These are phyloP conservation scores for Rubroboletus satanas DNA, from an alignment of 768 basidiomycete genomes.

Conservation along the genomic window DNA sequence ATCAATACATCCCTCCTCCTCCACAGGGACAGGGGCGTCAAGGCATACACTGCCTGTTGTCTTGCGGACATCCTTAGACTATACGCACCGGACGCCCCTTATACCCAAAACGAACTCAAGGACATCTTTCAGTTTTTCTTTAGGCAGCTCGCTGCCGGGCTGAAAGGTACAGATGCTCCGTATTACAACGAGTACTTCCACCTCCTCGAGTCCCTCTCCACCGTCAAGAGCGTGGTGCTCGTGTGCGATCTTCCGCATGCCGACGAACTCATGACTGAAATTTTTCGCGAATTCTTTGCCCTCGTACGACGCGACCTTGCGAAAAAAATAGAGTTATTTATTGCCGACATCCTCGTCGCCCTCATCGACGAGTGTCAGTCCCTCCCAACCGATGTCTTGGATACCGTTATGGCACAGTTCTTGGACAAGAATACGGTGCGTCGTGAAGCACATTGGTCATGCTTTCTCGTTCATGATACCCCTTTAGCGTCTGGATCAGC, in stretches of 20 bases:
- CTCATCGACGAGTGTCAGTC: conserved; percentile 82
- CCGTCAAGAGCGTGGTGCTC: conserved; percentile 91
- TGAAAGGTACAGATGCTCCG: conserved; percentile 72
- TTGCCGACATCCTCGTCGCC: conserved; percentile 87
- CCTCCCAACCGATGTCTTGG: conserved; percentile 76
- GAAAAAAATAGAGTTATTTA: conserved; percentile 80
- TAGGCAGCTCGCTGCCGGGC: conserved; percentile 70
- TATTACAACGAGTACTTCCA: conserved; percentile 94
- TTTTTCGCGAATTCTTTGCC: conserved; percentile 81
- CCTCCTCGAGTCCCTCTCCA: conserved; percentile 88
- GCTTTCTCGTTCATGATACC: conserved; percentile 1
- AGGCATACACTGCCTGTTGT: conserved; percentile 92
- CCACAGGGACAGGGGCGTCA: conserved; percentile 95
- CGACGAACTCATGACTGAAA: conserved; percentile 78
- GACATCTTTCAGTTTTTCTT: conserved; percentile 98
- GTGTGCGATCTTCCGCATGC: conserved; percentile 86
- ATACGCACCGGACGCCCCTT: conserved; percentile 96
- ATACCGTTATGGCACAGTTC: conserved; percentile 82
- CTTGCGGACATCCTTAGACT: conserved; percentile 90
- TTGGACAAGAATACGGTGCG: conserved; percentile 70
- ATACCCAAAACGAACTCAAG: conserved; percentile 80
- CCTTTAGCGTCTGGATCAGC: conserved; percentile 60
- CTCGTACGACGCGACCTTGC: conserved; percentile 70
- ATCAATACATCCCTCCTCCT: conserved; percentile 75
- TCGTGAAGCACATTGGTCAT: conserved; percentile 4